Conservation (phyloP, 106 monocot species). For the Dendrobium catenatum region DNA sequence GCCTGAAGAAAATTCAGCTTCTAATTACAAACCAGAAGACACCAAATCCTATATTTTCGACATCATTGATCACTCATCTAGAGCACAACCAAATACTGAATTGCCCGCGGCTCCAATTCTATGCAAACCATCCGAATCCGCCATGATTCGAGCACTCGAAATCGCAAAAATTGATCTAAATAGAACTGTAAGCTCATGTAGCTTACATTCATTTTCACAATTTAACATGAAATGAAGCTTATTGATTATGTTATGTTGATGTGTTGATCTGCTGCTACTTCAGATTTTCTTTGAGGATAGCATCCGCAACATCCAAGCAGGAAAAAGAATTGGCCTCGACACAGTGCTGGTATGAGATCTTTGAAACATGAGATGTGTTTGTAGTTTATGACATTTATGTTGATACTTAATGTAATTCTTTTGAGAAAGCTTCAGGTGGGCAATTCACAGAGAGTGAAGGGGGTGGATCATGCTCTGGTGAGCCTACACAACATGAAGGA, state of each 20-base stretch:
- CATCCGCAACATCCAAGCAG: conserved; percentile 65
- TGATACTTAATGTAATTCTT: too few relatives aligned
- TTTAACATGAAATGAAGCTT: neutral
- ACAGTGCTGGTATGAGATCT: conserved; percentile 61
- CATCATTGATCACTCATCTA: conserved; percentile 31
- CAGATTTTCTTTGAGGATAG: conserved; percentile 98
- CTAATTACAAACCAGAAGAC: neutral
- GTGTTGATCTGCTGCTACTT: neutral
- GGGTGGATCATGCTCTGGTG: conserved; percentile 60
- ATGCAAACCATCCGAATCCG: conserved; percentile 77
- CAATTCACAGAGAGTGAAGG: conserved; percentile 41
- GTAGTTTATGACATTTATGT: neutral
- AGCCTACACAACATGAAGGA: conserved; percentile 80
- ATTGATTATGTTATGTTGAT: too few relatives aligned
- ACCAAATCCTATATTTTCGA: conserved; percentile 31
- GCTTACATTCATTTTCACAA: neutral
- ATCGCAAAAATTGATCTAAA: conserved; percentile 67
- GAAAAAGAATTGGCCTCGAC: conserved; percentile 64
- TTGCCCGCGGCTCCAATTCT: conserved; percentile 54
- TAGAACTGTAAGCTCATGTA: conserved; percentile 39
- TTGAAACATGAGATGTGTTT: neutral
- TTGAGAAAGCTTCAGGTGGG: conserved; percentile 44
- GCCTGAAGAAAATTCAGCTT: conserved; percentile 4
- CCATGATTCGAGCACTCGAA: conserved; percentile 54
- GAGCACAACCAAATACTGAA: conserved; percentile 19